Evolutionary conservation across 2,329 filamentous ascomycete species (phyloP), one percentile per base, ranked within the genome.

Genomic region (Pseudogymnoascus sp.): DNA sequence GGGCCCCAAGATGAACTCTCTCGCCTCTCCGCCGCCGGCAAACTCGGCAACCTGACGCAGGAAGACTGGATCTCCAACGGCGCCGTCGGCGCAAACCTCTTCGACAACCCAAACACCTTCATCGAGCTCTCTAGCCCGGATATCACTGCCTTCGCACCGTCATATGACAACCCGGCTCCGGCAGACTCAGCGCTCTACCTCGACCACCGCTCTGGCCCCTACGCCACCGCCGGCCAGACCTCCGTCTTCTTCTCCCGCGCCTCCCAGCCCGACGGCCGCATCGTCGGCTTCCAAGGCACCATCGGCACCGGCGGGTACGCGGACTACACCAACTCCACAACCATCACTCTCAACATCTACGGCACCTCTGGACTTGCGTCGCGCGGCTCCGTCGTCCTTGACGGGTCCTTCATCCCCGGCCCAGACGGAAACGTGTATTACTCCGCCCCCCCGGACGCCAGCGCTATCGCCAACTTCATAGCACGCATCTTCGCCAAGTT

Each of bases 101-200:
- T 82, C 65, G 80, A 82, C 67, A 83, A 83, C 66, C 80, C 81
- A 4, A 82, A 82, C 64, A 82, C 80, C 1, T 81, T 79, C 64
- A 79, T 82, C 68, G 77, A 79, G 65, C 72, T 82, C 1, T 73
- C 74, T 1, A 71, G 71, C 3, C 73, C 77, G 1, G 64, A 70
- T 2, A 69, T 83, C 58, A 62, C 76, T n/a, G 79, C 80, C 0
- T 82, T 80, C 68, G 71, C 67, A 8, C 77, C 81, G 68, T 74
- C 71, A 59, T 83, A 82, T 70, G 68, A 73, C 39, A 67, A 76
- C 45, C 79, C 80, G 0, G 68, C 73, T 1, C 60, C 74, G 1
- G 66, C 69, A 0, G 81, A 83, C 63, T 67, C 69, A 40, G 71
- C 78, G 5, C 66, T 79, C 2, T 84, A 82, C 69, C 71, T 84